phyloP scores from a whole-genome alignment of 805 yeast genomes.

The Pichia eremophila region DNA sequence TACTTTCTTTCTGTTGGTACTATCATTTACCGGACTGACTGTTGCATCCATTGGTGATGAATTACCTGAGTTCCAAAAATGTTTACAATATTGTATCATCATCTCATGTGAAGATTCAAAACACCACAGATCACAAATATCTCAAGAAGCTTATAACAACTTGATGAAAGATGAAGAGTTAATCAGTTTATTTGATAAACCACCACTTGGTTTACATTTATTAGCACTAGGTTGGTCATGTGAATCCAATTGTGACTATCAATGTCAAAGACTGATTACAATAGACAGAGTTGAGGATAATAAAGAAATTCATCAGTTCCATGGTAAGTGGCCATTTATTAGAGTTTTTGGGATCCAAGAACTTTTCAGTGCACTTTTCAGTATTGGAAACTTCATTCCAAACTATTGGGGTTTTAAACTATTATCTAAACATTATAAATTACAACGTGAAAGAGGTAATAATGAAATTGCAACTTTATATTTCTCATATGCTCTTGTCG shows the following conservation, averaged over 20 bases:
- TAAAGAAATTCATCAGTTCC: conserved; percentile 71
- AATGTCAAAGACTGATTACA: conserved; percentile 77
- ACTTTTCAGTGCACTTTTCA: conserved; percentile 67
- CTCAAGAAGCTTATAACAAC: conserved; percentile 18
- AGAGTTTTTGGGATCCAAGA: conserved; percentile 81
- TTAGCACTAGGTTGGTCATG: conserved; percentile 63
- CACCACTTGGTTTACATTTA: conserved; percentile 35
- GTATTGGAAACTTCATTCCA: conserved; percentile 60
- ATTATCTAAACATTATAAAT: conserved; percentile 18
- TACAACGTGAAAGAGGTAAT: conserved; percentile 15
- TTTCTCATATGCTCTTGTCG: conserved; percentile 36
- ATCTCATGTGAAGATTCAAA: conserved; percentile 19
- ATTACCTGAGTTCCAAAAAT: conserved; percentile 44
- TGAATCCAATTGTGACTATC: conserved; percentile 78
- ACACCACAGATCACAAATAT: conserved; percentile 16
- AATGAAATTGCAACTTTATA: conserved; percentile 22
- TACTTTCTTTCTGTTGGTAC: not conserved
- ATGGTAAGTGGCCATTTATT: conserved; percentile 95
- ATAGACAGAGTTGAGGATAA: conserved; percentile 34
- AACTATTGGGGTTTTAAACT: conserved; percentile 42
- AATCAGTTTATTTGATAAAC: conserved; percentile 28
- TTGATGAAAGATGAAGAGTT: conserved; percentile 24
- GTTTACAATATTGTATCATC: conserved; percentile 42
- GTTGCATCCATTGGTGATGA: conserved; percentile 54
- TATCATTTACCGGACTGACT: not conserved